Conservation (phyloP, 805 yeast genomes). For the Cyberlindnera euphorbiiphila region DNA sequence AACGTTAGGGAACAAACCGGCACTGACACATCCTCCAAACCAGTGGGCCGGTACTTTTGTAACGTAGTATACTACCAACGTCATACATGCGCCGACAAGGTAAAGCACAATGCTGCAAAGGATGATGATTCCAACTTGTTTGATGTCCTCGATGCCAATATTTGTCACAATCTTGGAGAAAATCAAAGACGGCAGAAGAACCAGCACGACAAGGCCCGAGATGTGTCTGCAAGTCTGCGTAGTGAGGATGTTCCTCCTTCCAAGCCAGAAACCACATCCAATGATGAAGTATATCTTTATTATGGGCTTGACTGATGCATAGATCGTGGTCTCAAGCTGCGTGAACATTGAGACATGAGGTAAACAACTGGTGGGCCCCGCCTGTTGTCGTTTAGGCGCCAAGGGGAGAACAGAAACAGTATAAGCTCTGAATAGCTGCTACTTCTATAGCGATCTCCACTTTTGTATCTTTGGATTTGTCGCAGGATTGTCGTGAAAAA, state of each 20-base stretch:
- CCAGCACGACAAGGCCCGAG: constrained; percentile 59
- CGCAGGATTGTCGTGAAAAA: too few relatives aligned
- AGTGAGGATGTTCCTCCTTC: constrained; percentile 53
- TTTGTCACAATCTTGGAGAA: constrained; percentile 60
- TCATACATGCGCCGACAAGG: constrained; percentile 44
- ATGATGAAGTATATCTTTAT: constrained; percentile 71
- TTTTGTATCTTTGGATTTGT: too few relatives aligned
- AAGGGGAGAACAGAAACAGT: too few relatives aligned
- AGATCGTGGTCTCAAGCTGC: constrained; percentile 32
- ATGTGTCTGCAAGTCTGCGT: constrained; percentile 61
- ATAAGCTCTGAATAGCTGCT: too few relatives aligned
- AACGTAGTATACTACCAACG: constrained; percentile 25
- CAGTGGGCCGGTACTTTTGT: constrained; percentile 50
- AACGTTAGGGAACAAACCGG: constrained; percentile 71
- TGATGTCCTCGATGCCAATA: constrained; percentile 59
- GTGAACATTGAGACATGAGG: constrained; percentile 3
- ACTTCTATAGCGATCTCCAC: too few relatives aligned
- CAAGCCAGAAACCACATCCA: constrained; percentile 56
- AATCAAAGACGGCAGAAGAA: constrained; percentile 63
- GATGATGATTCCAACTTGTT: constrained; percentile 62
- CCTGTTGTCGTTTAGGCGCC: too few relatives aligned
- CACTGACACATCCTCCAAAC: constrained; percentile 67
- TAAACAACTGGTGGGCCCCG: too few relatives aligned
- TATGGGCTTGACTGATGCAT: constrained; percentile 70
- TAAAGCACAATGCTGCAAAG: constrained; percentile 49